Base-by-base conservation (phyloP, 345 rosid species). In the Geranium brycei region DNA sequence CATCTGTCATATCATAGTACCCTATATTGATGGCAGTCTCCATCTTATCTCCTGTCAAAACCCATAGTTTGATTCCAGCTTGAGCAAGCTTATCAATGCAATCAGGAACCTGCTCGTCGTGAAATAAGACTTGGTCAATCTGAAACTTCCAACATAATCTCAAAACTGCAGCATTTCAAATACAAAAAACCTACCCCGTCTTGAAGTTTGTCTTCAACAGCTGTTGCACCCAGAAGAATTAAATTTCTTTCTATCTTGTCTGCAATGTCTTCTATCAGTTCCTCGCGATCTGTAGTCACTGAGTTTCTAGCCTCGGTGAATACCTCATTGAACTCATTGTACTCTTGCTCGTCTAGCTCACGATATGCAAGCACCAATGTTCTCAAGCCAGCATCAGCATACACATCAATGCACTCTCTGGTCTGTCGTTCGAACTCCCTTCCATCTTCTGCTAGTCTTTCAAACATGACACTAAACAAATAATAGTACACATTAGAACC, bases 21-120 rank as follows among this genome's bases (percentile, higher is more conserved):
- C 98, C 98, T 4, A 92, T 89, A 68, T 92, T 92, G 60, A 92
- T 89, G 4, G 98, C 98, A 0, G 98, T 92, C 82, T 92, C 98
- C 96, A 92, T 87, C 76, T 92, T 92, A 75, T 92, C 98, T 69
- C 98, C 97, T 1, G 98, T 92, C 78, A 92, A 77, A 68, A 92
- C 95, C 98, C 98, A 92, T 69, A 92, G 65, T 73, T 92, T 92
- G 30, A 87, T 92, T 64, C 98, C 97, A 47, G 98, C 97, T 80
- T 87, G 96, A 8, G 98, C 96, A 64, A 92, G 95, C 69, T 89
- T 92, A 76, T 89, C 97, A 5, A 92, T 92, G 78, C 98, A 92
- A 62, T 86, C 98, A 35, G 98, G 98, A 83, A 92, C 98, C 98
- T 92, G 69, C 62, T 14, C 64, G 69, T 53, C 7, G 69, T 2